These are phyloP conservation scores for Avena sativa DNA, from an alignment of 176 grass and related monocot species.

Conservation along the genomic window DNA sequence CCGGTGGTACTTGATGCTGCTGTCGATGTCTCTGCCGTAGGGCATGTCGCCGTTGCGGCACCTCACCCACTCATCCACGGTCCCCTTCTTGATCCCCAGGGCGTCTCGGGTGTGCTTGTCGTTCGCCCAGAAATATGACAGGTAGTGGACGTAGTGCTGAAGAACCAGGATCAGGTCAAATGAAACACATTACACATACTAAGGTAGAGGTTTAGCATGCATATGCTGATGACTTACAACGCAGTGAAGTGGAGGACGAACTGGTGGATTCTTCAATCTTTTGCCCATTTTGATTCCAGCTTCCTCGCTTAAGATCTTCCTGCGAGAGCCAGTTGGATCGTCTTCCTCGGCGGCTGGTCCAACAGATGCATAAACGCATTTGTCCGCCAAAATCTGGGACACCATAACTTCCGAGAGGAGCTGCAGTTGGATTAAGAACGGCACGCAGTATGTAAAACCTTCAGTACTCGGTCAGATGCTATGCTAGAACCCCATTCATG, in stretches of 20 bases:
- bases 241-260: constrained; percentile 42
- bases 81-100: constrained; percentile 57
- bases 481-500: neutral
- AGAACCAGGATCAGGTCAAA: neutral
- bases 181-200: neutral
- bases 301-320: constrained; percentile 35
- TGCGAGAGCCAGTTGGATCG: neutral
- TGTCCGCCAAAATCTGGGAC: constrained; percentile 31
- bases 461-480: neutral
- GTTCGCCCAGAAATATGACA: constrained; percentile 68
- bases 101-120: constrained; percentile 31
- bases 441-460: neutral
- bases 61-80: constrained; percentile 48
- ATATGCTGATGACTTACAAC: constrained; percentile 35
- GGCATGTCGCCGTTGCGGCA: constrained; percentile 32
- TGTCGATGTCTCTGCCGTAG: neutral
- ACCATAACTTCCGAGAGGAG: neutral
- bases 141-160: constrained; percentile 39
- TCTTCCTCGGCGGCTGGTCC: neutral
- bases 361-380: constrained; percentile 39
- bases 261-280: constrained; percentile 16
- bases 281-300: neutral
- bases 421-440: constrained; percentile 25
- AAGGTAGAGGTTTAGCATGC: no score
- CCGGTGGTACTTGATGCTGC: constrained; percentile 48